Base-by-base conservation (phyloP, 1,139 yeast species). In the Kodamaea sp. region DNA sequence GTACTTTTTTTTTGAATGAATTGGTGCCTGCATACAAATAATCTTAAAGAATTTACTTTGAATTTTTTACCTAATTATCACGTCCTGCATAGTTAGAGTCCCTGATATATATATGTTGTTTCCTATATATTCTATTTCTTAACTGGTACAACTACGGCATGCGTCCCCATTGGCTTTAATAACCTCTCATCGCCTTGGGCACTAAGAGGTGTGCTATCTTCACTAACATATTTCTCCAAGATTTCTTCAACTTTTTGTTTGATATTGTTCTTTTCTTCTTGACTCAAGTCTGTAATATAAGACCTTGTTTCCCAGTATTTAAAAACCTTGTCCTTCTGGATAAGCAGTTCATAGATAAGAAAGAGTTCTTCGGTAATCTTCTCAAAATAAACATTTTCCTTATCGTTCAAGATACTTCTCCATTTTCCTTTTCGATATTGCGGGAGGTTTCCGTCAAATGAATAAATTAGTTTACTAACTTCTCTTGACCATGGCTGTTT, bases 271-370 rank as follows among this genome's bases (percentile, higher is more conserved):
- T 69, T 67, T 46, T 75, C 70, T 1, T 53, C 61, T 0, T 62
- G 65, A 2, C 65, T 48, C 37, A 78, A 55, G 7, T 63, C 64
- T 2, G 85, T 78, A 41, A 81, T 73, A 50, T 75, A 81, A 31
- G 81, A 73, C 46, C 84, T 65, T 1, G 83, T 74, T 41, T 66
- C 65, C 84, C 84, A 78, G 46, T 75, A 73, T 25, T 67, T 65
- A 66, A 67, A 78, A 3, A 77, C 67, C 15, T 53, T 54, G 5
- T 64, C 67, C 8, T 48, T 50, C 27, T 52, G 52, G 42, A 71
- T 52, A 35, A 58, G 52, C 44, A 56, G 38, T 37, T 63, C 54
- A 47, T 62, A 55, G 53, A 73, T 53, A 35, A 54, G 53, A 52
- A 63, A 53, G 51, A 63, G 40, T 41, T 63, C 70, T 27, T 49